Base-by-base conservation (phyloP, 164 flowering plant genomes). In the Santalum album region DNA sequence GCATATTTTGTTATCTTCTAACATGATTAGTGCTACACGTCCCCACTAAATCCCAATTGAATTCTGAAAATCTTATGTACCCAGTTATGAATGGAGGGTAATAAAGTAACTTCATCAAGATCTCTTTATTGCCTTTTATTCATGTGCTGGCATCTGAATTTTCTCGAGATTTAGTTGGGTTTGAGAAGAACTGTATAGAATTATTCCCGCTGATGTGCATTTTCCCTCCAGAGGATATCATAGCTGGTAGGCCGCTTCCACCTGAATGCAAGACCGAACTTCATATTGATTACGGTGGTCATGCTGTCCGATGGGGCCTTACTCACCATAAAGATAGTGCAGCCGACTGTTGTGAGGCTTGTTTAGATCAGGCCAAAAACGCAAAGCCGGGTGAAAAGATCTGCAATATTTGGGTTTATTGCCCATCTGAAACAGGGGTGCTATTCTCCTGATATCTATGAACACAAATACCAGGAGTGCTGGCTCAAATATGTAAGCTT, bases 331-430 rank as follows among this genome's bases (percentile, higher is more conserved):
- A 81, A 74, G 96, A 94, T 48, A 87, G 90, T 70, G 99, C 99
- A 38, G 95, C 95, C 51, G 99, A 90, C 45, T 94, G 99, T 66
- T 94, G 99, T 56, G 84, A 85, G 74, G 96, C 99, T 42, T 94
- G 99, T 67, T 78, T 94, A 59, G 95, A 94, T 72, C 99, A 90
- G 14, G 95, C 97, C 51, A 83, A 70, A 69, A 46, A 51, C 57
- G 96, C 97, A 51, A 82, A 72, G 63, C 82, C 83, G 7, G 90
- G 79, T 38, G 81, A 90, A 61, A 75, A 45, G 80, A 87, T 71
- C 71, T 94, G 99, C 72, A 94, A 90, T 55, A 69, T 84, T 61
- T 94, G 99, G 99, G 99, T 94, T 46, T 94, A 90, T 72, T 94
- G 99, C 68, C 99, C 99, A 11, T 78, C 80, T 1, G 95, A 85